Evolutionary conservation across 2,329 filamentous ascomycete species (phyloP).

Genomic region (Waltergamsia citrina): DNA sequence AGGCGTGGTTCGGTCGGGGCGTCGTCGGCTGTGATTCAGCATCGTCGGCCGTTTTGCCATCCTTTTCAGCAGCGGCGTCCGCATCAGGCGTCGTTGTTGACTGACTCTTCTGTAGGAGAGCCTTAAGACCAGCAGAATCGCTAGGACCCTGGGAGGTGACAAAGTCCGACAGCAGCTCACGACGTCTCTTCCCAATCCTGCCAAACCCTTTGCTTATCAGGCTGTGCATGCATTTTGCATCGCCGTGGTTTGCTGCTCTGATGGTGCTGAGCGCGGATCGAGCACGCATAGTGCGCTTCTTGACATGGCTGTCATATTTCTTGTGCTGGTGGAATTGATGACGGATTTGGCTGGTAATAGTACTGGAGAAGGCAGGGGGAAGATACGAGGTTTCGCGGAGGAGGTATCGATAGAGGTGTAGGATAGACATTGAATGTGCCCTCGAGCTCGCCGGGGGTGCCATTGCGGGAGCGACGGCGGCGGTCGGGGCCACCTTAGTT

Average conservation of each 20-base stretch:
- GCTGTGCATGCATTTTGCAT: constrained; percentile 32
- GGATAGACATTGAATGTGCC: not conserved
- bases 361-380: constrained; percentile 31
- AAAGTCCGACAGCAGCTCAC: constrained; percentile 33
- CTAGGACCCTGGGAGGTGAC: constrained; percentile 22
- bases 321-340: constrained; percentile 27
- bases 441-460: not conserved
- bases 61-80: too few species aligned
- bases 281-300: constrained; percentile 28
- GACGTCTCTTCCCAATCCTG: constrained; percentile 39
- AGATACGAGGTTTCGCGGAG: constrained; percentile 54
- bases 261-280: constrained; percentile 34
- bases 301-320: constrained; percentile 14
- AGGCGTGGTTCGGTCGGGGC: constrained; percentile 8
- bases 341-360: constrained; percentile 19
- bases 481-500: not conserved
- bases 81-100: not conserved
- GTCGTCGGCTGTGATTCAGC: not conserved
- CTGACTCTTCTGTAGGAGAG: not conserved
- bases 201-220: constrained; percentile 43
- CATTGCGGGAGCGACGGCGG: not conserved
- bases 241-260: constrained; percentile 43
- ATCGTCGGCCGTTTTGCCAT: not conserved
- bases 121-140: constrained; percentile 30
- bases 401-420: constrained; percentile 44